Evolutionary conservation across 139 green algal genomes (phyloP).

Genomic region (Asterochloris sp.): DNA sequence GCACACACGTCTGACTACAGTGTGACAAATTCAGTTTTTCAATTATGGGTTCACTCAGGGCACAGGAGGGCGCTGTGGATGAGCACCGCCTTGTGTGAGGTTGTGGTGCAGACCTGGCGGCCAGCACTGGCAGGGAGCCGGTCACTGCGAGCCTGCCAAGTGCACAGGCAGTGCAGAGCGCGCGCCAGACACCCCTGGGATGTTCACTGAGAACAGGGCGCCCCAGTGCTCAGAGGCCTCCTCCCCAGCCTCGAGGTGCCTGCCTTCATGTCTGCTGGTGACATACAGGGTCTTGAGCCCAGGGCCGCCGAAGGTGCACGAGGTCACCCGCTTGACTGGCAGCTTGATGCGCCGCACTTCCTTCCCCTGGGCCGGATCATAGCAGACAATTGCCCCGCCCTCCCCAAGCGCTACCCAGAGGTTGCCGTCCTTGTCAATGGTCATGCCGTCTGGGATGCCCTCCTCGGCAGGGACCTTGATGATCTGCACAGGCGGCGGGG

Average conservation of each 20-base stretch:
- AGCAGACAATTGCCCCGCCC: slow-evolving; percentile 45
- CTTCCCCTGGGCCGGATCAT: slow-evolving; percentile 26
- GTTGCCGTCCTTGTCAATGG: slow-evolving; percentile 51
- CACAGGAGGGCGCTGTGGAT: too few species aligned
- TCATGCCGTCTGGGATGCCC: slow-evolving; percentile 51
- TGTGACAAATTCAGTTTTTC: too few species aligned
- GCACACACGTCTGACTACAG: too few species aligned
- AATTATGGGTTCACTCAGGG: too few species aligned
- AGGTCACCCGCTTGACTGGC: slow-evolving; percentile 42
- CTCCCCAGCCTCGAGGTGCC: slow-evolving; percentile 28
- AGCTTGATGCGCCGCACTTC: slow-evolving; percentile 27
- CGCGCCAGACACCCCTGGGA: slow-evolving; percentile 33
- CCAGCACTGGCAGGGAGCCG: too few species aligned
- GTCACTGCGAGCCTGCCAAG: too few species aligned
- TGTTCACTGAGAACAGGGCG: slow-evolving; percentile 31
- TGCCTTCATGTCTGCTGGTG: slow-evolving; percentile 36
- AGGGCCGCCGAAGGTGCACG: slow-evolving; percentile 44
- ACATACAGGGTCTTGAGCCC: slow-evolving; percentile 46
- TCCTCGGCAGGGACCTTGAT: slow-evolving; percentile 6
- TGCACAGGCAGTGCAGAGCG: slow-evolving; percentile 1
- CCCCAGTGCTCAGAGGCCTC: slow-evolving; percentile 34
- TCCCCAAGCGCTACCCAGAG: slow-evolving; percentile 65
- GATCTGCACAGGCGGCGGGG: neutral
- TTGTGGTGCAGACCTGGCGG: too few species aligned
- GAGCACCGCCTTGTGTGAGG: too few species aligned